Evolutionary conservation across 495 filamentous ascomycete genomes (phyloP).

Genomic region (Penicillium coffeae): DNA sequence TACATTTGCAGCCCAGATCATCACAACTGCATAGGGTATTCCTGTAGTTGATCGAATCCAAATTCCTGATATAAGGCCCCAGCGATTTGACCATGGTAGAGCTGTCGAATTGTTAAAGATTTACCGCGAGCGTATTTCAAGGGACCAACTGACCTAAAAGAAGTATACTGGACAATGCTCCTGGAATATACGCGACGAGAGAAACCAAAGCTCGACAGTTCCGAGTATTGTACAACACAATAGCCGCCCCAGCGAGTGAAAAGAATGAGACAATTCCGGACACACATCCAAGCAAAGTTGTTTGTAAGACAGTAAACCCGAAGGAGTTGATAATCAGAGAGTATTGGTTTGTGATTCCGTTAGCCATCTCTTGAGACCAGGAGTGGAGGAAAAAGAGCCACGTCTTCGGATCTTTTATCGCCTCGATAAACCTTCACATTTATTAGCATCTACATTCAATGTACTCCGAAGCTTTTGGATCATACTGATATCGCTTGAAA

Average conservation of each 20-base stretch:
- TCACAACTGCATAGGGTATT: conserved; percentile 38
- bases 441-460: neutral
- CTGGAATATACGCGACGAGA: conserved; percentile 26
- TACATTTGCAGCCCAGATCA: conserved; percentile 34
- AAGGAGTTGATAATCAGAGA: conserved; percentile 42
- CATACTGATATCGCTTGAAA: conserved; percentile 49
- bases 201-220: conserved; percentile 41
- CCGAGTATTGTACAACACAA: conserved; percentile 28
- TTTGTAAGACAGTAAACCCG: conserved; percentile 37
- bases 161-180: conserved; percentile 29
- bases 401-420: conserved; percentile 24
- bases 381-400: conserved; percentile 37
- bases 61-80: conserved; percentile 36
- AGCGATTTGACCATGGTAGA: conserved; percentile 34
- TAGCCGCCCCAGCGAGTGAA: conserved; percentile 25
- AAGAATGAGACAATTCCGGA: conserved; percentile 33
- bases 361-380: conserved; percentile 42
- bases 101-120: neutral
- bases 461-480: neutral
- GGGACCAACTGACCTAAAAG: conserved; percentile 22
- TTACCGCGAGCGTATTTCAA: too few species aligned
- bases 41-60: conserved; percentile 36
- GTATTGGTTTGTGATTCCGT: conserved; percentile 41
- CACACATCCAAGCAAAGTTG: conserved; percentile 31
- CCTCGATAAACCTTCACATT: conserved; percentile 23